phyloP scores from a whole-genome alignment of 495 filamentous ascomycete species.

The Xylaria curta region DNA sequence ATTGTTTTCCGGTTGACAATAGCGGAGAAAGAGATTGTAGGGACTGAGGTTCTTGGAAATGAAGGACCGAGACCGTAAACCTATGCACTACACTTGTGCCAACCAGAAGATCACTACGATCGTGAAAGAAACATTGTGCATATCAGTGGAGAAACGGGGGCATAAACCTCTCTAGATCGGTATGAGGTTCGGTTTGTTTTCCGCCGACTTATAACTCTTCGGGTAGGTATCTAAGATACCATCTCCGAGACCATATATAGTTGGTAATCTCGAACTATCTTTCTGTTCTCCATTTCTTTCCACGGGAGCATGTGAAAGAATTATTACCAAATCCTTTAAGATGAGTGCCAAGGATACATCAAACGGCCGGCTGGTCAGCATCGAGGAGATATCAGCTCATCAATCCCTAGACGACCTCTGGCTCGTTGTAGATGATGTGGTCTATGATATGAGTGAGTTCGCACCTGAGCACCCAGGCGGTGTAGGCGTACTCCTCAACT shows the following conservation, averaged over 20 bases:
- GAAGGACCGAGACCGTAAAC: too few relatives aligned
- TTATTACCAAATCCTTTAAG: neutral
- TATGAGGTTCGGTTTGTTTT: constrained; percentile 15
- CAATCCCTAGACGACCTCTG: constrained; percentile 71
- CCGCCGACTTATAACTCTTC: constrained; percentile 16
- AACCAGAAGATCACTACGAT: neutral
- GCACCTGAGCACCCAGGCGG: constrained; percentile 70
- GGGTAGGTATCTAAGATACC: neutral
- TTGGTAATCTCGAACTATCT: neutral
- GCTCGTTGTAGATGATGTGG: constrained; percentile 74
- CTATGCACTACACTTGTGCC: too few relatives aligned
- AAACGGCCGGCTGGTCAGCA: constrained; percentile 27
- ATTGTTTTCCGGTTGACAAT: constrained; percentile 19
- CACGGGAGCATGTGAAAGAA: neutral
- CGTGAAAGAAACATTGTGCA: neutral
- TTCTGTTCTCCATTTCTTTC: neutral
- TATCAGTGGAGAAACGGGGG: constrained; percentile 7
- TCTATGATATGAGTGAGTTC: constrained; percentile 79
- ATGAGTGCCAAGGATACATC: constrained; percentile 14
- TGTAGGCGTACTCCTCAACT: constrained; percentile 63
- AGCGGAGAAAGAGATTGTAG: too few relatives aligned
- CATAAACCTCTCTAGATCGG: neutral
- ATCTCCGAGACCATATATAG: neutral
- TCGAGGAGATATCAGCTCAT: constrained; percentile 60
- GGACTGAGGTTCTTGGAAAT: too few relatives aligned